These are phyloP conservation scores for Dactylellina drechsleri DNA, from an alignment of 2,329 filamentous ascomycete genomes.

Conservation along the genomic window DNA sequence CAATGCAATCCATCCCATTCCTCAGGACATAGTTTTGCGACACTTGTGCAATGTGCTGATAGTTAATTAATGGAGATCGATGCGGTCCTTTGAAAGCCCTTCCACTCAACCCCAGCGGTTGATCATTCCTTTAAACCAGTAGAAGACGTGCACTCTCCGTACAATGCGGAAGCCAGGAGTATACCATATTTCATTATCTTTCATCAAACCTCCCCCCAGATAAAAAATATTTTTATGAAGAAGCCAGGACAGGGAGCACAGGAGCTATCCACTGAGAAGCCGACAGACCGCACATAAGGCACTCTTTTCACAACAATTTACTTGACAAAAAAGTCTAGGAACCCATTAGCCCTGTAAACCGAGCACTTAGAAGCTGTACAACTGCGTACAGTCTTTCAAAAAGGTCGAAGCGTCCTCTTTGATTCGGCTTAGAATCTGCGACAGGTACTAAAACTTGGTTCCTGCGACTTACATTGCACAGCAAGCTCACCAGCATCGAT, in stretches of 20 bases:
- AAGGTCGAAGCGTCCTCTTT: slow-evolving; percentile 20
- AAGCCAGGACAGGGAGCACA: slow-evolving; percentile 42
- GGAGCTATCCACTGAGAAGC: slow-evolving; percentile 21
- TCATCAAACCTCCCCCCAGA: slow-evolving; percentile 10
- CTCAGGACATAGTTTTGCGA: neutral
- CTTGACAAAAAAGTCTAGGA: slow-evolving; percentile 17
- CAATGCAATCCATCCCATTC: slow-evolving; percentile 11
- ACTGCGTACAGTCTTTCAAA: slow-evolving; percentile 40
- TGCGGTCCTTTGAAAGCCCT: slow-evolving; percentile 21
- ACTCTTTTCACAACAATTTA: slow-evolving; percentile 29
- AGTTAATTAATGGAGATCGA: slow-evolving; percentile 1
- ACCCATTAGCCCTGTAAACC: slow-evolving; percentile 23
- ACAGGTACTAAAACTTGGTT: slow-evolving; percentile 21
- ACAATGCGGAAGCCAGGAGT: slow-evolving; percentile 41
- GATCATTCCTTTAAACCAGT: slow-evolving; percentile 47
- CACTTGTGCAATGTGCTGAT: slow-evolving; percentile 24
- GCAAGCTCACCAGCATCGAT: slow-evolving; percentile 19
- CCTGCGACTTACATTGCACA: slow-evolving; percentile 10
- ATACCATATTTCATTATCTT: slow-evolving; percentile 17
- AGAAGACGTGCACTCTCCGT: slow-evolving; percentile 19
- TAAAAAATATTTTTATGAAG: neutral
- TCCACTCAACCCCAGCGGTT: slow-evolving; percentile 22
- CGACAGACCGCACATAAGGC: slow-evolving; percentile 11
- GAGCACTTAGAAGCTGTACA: slow-evolving; percentile 33
- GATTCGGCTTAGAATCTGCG: slow-evolving; percentile 30